Base-by-base conservation (phyloP, 441 rosid species). In the Daphne laureola region DNA sequence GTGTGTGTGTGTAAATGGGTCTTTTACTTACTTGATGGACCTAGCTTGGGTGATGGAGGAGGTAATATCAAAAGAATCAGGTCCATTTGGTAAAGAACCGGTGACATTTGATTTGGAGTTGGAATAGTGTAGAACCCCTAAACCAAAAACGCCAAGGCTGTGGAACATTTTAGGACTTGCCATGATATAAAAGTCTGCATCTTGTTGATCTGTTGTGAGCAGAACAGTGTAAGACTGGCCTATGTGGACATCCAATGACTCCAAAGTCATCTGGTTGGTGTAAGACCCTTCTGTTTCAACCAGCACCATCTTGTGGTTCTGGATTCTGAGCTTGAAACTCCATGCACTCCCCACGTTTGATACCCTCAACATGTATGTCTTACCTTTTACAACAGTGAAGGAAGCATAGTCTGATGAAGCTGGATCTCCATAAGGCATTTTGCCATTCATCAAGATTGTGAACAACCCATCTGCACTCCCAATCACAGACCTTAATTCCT, bases 251-350 rank as follows among this genome's bases (percentile, higher is more conserved):
- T 82, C 84, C 0, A 84, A 62, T 14, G 74, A 77, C 5, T 74
- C 66, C 53, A 73, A 51, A 1, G 44, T 26, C 14, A 38, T 73
- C 64, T 79, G 73, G 15, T 73, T 67, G 45, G 81, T 75, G 63
- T 81, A 81, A 4, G 92, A 72, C 12, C 86, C 88, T 59, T 81
- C 82, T 14, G 88, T 76, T 67, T 84, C 92, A 8, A 84, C 83
- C 54, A 84, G 67, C n/a, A 84, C 66, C 89, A 86, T 68, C 36
- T 50, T 35, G 62, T 86, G 95, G 55, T 70, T 74, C 18, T 83
- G 81, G 53, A 83, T 76, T 61, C 75, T 70, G 51, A 83, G 79
- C 75, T 83, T 83, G 67, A 81, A 73, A 27, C 78, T 70, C 61
- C 59, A 60, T 14, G 67, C 53, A 15, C 58, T 76, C 3, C 91